phyloP scores from a whole-genome alignment of 2,329 filamentous ascomycete species.

The Pseudogymnoascus sp. region DNA sequence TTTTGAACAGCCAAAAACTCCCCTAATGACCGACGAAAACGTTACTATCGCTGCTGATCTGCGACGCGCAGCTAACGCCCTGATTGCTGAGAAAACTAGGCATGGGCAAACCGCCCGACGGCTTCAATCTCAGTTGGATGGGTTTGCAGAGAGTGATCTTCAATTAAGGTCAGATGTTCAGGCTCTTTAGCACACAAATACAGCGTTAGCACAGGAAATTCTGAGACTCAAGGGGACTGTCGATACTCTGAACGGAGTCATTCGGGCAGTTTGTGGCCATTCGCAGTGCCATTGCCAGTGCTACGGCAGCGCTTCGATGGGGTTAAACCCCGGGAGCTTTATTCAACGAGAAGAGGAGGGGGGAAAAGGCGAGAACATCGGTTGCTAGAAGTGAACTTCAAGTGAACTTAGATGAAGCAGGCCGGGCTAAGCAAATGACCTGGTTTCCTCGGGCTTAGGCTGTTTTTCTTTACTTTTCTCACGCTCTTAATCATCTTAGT shows the following conservation, averaged over 20 bases:
- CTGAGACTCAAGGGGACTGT: neutral
- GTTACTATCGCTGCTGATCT: neutral
- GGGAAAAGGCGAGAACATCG: neutral
- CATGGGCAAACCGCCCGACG: neutral
- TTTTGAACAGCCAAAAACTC: neutral
- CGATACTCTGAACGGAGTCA: neutral
- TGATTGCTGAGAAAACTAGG: neutral
- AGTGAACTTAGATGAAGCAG: neutral
- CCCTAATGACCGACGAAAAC: neutral
- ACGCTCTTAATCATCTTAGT: neutral
- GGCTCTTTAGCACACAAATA: neutral
- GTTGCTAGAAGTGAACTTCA: neutral
- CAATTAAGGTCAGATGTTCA: neutral
- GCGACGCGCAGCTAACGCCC: neutral
- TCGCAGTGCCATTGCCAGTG: neutral
- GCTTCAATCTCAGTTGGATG: neutral
- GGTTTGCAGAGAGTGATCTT: neutral
- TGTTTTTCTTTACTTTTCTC: neutral
- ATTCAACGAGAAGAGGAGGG: neutral
- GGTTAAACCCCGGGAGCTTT: neutral
- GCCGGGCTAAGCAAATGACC: neutral
- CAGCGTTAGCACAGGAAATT: neutral
- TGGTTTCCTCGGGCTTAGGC: neutral
- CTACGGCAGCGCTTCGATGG: neutral
- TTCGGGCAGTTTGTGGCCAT: neutral